Evolutionary conservation across 23 red algal species (phyloP).

Genomic region (Gracilaria domingensis): DNA sequence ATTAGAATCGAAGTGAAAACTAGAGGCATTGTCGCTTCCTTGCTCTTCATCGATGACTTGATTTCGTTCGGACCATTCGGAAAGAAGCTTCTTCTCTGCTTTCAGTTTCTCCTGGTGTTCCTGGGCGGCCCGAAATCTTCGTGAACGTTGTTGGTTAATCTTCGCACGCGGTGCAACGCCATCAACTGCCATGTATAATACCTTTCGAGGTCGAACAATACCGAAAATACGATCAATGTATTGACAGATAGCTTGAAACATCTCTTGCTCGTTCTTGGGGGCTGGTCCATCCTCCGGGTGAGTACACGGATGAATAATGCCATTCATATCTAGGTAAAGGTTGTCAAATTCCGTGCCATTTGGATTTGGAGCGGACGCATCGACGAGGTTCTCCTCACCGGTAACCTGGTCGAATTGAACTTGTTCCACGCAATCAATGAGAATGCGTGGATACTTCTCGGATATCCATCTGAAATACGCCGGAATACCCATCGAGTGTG

Average conservation of each 20-base stretch:
- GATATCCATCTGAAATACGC: constrained; percentile 94
- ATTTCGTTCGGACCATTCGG: constrained; percentile 65
- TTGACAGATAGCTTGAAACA: constrained; percentile 89
- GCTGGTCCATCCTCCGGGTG: constrained; percentile 87
- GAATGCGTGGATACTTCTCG: constrained; percentile 79
- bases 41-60: constrained; percentile 22
- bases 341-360: constrained; percentile 95
- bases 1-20: constrained; percentile 90
- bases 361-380: constrained; percentile 86
- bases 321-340: constrained; percentile 99
- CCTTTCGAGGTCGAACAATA: constrained; percentile 88
- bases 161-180: constrained; percentile 98
- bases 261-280: constrained; percentile 76
- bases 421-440: constrained; percentile 80
- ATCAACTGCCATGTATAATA: constrained; percentile 97
- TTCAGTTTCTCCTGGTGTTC: constrained; percentile 76
- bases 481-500: constrained; percentile 88
- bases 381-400: constrained; percentile 51
- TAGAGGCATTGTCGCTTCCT: background rate
- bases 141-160: constrained; percentile 98
- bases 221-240: constrained; percentile 93
- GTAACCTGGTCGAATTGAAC: constrained; percentile 25
- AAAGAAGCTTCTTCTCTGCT: constrained; percentile 58
- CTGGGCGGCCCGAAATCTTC: constrained; percentile 91
- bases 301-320: constrained; percentile 95